phyloP scores from a whole-genome alignment of 768 basidiomycete species.

The Fistulinella prunicolor region DNA sequence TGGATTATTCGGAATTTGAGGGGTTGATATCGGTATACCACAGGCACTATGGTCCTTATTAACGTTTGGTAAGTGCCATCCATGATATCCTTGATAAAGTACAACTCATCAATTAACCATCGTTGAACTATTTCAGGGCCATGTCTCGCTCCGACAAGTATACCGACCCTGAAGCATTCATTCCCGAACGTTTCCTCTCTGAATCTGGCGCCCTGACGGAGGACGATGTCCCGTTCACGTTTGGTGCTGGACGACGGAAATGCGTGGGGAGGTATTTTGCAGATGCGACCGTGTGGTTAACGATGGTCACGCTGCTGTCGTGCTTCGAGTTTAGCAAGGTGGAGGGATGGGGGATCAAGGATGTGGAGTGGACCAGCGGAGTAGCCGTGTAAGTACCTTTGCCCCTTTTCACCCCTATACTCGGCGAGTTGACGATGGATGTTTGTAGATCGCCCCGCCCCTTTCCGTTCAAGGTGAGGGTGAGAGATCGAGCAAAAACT shows the following conservation, averaged over 20 bases:
- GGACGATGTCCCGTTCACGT: background rate
- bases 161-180: background rate
- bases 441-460: background rate
- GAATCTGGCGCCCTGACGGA: background rate
- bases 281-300: conserved; percentile 2
- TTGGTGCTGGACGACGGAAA: conserved; percentile 2
- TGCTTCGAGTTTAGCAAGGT: conserved; percentile 8
- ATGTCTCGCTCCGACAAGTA: conserved; percentile 5
- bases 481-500: background rate
- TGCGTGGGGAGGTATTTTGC: conserved; percentile 2
- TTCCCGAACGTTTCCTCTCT: conserved; percentile 2
- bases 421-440: background rate
- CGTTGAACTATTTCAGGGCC: background rate
- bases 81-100: background rate
- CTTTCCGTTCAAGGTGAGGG: conserved; percentile 4
- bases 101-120: no score
- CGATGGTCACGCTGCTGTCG: conserved; percentile 3
- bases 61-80: conserved; percentile 2
- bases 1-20: no score
- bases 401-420: background rate
- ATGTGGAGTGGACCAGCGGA: conserved; percentile 4
- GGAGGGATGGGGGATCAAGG: background rate
- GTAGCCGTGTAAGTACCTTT: background rate
- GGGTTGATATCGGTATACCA: background rate
- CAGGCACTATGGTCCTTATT: background rate